A percentile compares a stretch with the other conserved stretches of the same genome.
phyloP scores from a whole-genome alignment of 1,284 basidiomycete genomes.

The Cryptococcus sp. region DNA sequence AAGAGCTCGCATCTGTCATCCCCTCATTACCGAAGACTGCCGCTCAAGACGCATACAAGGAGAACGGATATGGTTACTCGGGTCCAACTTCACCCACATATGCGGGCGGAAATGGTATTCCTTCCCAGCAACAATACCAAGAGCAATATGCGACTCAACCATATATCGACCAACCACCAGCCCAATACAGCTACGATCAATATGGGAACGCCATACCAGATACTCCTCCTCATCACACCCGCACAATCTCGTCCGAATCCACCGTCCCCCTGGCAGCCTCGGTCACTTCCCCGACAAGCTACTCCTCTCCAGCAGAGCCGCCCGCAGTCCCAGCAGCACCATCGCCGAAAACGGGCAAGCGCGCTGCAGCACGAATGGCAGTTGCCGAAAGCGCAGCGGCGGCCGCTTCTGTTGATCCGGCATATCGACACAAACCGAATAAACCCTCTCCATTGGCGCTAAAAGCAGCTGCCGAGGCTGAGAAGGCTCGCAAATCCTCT shows the following conservation, averaged over 20 bases:
- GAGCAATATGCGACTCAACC: conserved; percentile 10
- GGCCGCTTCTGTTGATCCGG: conserved; percentile 25
- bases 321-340: conserved; percentile 3
- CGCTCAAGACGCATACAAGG: conserved; percentile 12
- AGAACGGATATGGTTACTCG: conserved; percentile 9
- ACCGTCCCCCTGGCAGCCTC: neutral
- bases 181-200: conserved; percentile 15
- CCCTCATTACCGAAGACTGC: conserved; percentile 1
- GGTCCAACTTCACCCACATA: neutral
- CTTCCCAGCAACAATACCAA: no score
- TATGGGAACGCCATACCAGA: conserved; percentile 14
- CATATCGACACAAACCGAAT: conserved; percentile 41
- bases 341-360: neutral
- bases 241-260: neutral
- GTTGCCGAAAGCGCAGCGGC: conserved; percentile 42
- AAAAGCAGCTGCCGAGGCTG: conserved; percentile 15
- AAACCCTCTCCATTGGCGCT: conserved; percentile 49
- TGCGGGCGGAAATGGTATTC: conserved; percentile 4
- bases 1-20: conserved; percentile 4
- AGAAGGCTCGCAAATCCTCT: conserved; percentile 7
- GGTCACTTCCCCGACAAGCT: neutral
- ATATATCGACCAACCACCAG: conserved; percentile 6
- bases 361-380: conserved; percentile 35
- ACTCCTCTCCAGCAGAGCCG: conserved; percentile 1
- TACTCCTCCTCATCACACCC: neutral